Evolutionary conservation across 331 rosid species (phyloP).

Genomic region (Prunus yedoensis): DNA sequence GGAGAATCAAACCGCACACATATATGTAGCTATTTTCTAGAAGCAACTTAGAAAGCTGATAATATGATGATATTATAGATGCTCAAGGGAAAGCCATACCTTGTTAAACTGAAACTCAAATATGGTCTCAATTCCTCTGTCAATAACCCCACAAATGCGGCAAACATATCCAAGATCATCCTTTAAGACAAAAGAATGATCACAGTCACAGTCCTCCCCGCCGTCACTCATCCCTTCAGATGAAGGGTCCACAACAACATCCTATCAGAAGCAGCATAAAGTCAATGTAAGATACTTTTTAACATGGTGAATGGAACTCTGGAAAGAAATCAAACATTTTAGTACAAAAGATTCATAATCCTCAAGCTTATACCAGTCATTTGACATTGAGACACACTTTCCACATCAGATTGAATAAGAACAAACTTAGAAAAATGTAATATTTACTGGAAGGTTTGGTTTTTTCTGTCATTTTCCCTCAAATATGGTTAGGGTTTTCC

Average conservation of each 20-base stretch:
- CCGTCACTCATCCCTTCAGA: slow-evolving; percentile 39
- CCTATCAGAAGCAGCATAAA: slow-evolving; percentile 43
- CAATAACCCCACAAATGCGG: slow-evolving; percentile 85
- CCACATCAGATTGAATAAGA: neutral
- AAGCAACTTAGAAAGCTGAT: neutral
- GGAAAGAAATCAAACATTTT: neutral
- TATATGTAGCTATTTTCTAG: neutral
- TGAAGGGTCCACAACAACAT: slow-evolving; percentile 45
- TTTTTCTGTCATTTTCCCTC: neutral
- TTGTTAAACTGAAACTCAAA: slow-evolving; percentile 86
- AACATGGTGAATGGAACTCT: neutral
- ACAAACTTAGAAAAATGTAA: neutral
- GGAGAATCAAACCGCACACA: neutral
- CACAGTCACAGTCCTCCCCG: slow-evolving; percentile 65
- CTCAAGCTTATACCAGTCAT: neutral
- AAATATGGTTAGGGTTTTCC: neutral
- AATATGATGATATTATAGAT: neutral
- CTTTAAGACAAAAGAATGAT: slow-evolving; percentile 86
- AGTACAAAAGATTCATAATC: neutral
- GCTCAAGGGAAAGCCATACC: slow-evolving; percentile 39
- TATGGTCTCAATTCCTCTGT: slow-evolving; percentile 70
- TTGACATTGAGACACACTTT: neutral
- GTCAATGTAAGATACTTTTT: neutral
- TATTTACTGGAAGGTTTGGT: neutral
- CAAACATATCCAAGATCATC: slow-evolving; percentile 95